Conservation (phyloP, 306 rosid genomes). For the Cucurbita pepo region DNA sequence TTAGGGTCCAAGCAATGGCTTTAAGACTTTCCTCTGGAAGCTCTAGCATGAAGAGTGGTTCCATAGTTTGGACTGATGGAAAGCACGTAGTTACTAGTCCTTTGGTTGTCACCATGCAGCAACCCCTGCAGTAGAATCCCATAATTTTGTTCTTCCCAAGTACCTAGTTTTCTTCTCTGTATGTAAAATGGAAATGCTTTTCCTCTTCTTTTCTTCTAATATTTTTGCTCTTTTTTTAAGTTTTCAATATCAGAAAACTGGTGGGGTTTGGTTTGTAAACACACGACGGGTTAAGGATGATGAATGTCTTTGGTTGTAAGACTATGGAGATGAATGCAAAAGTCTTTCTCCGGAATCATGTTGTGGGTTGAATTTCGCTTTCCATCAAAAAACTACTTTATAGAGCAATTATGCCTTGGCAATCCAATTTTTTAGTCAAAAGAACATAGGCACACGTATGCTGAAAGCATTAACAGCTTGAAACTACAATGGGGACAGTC, state of each 20-base stretch:
- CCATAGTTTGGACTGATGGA: conserved; percentile 69
- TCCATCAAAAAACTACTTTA: not conserved
- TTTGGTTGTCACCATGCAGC: conserved; percentile 78
- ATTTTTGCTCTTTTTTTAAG: not conserved
- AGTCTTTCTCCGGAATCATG: conserved; percentile 1
- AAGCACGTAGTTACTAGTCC: conserved; percentile 74
- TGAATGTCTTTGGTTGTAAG: conserved; percentile 21
- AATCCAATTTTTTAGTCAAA: not conserved
- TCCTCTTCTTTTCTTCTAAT: not conserved
- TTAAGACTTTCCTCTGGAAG: conserved; percentile 62
- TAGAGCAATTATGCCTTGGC: not conserved
- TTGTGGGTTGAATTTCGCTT: not conserved
- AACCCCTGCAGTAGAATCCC: conserved; percentile 42
- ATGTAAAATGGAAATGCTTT: conserved; percentile 20
- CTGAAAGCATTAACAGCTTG: not conserved
- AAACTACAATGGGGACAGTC: not conserved
- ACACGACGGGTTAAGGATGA: conserved; percentile 6
- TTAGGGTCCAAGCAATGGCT: conserved; percentile 53
- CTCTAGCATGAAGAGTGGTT: conserved; percentile 44
- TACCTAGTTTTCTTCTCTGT: conserved; percentile 17
- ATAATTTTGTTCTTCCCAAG: conserved; percentile 16
- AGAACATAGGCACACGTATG: conserved; percentile 1
- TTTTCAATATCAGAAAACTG: conserved; percentile 35
- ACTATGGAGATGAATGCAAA: conserved; percentile 15
- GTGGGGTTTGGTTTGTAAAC: conserved; percentile 27